phyloP scores from a whole-genome alignment of 2,329 filamentous ascomycete genomes.

The Fusarium guadeloupense region DNA sequence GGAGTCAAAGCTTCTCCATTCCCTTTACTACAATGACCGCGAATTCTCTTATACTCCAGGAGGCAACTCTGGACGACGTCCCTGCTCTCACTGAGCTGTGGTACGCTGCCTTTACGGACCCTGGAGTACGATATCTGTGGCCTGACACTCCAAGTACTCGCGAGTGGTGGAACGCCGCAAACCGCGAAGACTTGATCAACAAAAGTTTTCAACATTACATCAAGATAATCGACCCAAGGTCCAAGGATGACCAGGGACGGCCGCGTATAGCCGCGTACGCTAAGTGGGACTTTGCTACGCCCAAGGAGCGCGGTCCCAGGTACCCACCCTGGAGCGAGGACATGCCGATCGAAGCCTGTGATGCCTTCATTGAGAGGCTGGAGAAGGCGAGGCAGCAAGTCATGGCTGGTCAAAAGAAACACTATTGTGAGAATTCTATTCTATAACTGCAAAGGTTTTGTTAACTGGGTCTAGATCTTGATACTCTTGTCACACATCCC shows the following conservation, averaged over 20 bases:
- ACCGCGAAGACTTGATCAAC: constrained; percentile 17
- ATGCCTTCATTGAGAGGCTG: constrained; percentile 23
- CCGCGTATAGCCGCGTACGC: constrained; percentile 29
- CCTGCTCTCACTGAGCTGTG: constrained; percentile 24
- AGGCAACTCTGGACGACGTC: constrained; percentile 16
- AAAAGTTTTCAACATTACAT: constrained; percentile 33
- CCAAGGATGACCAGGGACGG: constrained; percentile 6
- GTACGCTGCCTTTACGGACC: constrained; percentile 29
- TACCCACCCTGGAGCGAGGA: constrained; percentile 31
- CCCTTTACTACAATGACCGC: no score
- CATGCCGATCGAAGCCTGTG: constrained; percentile 20
- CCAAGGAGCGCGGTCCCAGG: constrained; percentile 20
- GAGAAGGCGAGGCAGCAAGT: constrained; percentile 24
- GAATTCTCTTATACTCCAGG: no score
- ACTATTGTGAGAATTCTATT: constrained; percentile 19
- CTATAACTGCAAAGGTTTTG: not conserved
- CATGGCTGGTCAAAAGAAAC: constrained; percentile 23
- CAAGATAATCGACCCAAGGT: constrained; percentile 26
- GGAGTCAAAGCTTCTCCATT: no score
- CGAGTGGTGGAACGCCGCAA: constrained; percentile 32
- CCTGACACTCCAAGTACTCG: constrained; percentile 30
- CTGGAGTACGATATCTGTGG: constrained; percentile 20
- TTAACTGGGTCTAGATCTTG: constrained; percentile 32
- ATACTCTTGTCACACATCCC: constrained; percentile 40
- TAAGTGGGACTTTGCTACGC: constrained; percentile 30